A percentile compares a stretch with the other conserved stretches of the same genome.
Conservation (phyloP, 1,284 basidiomycete genomes). For the Puccinia triticina region DNA sequence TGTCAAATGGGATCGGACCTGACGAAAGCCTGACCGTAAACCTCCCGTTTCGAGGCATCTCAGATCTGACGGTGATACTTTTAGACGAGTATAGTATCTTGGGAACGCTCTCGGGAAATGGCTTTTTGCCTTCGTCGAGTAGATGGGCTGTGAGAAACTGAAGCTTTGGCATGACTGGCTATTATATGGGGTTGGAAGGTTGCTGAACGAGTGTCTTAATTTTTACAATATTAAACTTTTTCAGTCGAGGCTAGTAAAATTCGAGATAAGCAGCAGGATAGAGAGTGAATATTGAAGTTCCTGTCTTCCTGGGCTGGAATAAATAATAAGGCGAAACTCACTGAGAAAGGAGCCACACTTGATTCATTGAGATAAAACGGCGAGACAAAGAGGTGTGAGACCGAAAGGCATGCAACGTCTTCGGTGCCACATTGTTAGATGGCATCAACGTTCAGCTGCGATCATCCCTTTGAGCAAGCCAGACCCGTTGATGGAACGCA, state of each 20-base stretch:
- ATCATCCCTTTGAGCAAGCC: not conserved
- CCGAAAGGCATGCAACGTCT: slow-evolving; percentile 12
- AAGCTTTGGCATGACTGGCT: slow-evolving; percentile 28
- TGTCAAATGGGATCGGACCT: slow-evolving; percentile 40
- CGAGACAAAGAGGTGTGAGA: slow-evolving; percentile 14
- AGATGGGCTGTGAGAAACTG: slow-evolving; percentile 36
- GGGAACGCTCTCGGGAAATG: slow-evolving; percentile 1
- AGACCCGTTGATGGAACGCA: not conserved
- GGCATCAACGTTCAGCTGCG: not conserved
- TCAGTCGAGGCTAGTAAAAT: not conserved
- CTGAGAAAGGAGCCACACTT: not conserved
- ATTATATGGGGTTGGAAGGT: not conserved
- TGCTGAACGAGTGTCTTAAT: not conserved
- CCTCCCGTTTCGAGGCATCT: slow-evolving; percentile 11
- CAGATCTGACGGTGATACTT: slow-evolving; percentile 1
- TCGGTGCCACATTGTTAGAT: not conserved
- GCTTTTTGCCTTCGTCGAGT: slow-evolving; percentile 7
- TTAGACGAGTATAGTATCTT: slow-evolving; percentile 22
- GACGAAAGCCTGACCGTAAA: slow-evolving; percentile 35
- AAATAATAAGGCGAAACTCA: not conserved
- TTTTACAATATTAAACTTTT: not conserved
- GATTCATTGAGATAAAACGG: not conserved
- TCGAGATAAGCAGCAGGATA: not conserved
- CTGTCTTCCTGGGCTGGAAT: no score
- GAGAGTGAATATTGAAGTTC: no score